Percentiles rank a stretch among this genome's conserved stretches.
phyloP scores from a whole-genome alignment of 2,329 filamentous ascomycete genomes.

The Arthrobotrys musiformis region DNA sequence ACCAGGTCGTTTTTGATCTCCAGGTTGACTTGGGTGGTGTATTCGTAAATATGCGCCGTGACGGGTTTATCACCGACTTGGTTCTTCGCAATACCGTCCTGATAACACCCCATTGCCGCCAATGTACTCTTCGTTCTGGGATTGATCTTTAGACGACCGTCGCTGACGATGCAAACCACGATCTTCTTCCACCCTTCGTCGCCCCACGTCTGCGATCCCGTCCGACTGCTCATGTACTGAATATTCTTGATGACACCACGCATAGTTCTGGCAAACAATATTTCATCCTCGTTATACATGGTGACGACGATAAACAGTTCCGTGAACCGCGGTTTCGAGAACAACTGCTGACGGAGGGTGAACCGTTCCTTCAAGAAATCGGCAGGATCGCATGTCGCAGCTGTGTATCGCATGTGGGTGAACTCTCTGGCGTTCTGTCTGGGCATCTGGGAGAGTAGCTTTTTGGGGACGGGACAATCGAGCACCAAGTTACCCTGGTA shows the following conservation, averaged over 20 bases:
- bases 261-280: constrained; percentile 94
- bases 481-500: constrained; percentile 97
- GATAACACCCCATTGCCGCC: constrained; percentile 93
- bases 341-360: constrained; percentile 75
- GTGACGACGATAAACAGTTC: constrained; percentile 79
- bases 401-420: constrained; percentile 70
- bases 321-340: constrained; percentile 75
- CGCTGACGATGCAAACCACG: constrained; percentile 95
- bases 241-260: constrained; percentile 98
- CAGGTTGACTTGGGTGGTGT: constrained; percentile 86
- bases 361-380: constrained; percentile 75
- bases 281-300: constrained; percentile 97
- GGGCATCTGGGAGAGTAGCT: constrained; percentile 84
- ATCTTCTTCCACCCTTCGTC: constrained; percentile 99
- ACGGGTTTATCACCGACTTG: constrained; percentile 97
- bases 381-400: constrained; percentile 75
- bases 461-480: constrained; percentile 92
- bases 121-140: constrained; percentile 86
- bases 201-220: constrained; percentile 96
- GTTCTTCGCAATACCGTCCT: constrained; percentile 98
- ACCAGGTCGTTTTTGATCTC: constrained; percentile 92
- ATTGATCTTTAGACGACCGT: constrained; percentile 97
- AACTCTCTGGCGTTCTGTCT: constrained; percentile 79
- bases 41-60: constrained; percentile 97
- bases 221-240: constrained; percentile 94